Conservation (phyloP, 148 eudicot species). For the Arbutus unedo region DNA sequence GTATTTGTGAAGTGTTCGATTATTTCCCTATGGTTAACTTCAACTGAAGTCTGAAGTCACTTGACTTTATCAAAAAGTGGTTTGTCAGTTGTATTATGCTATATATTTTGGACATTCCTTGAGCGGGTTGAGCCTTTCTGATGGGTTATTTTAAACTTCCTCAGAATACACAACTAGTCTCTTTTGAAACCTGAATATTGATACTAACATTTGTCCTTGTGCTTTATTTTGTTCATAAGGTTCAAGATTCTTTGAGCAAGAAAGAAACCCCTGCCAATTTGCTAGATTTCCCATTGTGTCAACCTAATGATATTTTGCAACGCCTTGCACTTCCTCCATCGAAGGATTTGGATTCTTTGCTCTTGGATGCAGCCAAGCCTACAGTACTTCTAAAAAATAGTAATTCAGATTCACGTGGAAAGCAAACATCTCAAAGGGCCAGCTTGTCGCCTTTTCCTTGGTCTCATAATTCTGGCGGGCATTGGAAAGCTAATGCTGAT, state of each 20-base stretch:
- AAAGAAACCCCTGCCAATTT: conserved; percentile 26
- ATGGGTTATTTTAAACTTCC: neutral
- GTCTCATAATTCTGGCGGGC: conserved; percentile 63
- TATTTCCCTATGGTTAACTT: neutral
- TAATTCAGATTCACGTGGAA: conserved; percentile 52
- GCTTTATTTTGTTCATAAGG: conserved; percentile 26
- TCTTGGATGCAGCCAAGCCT: conserved; percentile 68
- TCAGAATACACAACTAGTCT: neutral
- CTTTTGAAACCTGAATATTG: conserved; percentile 10
- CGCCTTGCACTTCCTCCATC: conserved; percentile 71
- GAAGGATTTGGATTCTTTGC: conserved; percentile 70
- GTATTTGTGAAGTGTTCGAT: neutral
- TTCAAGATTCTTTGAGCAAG: conserved; percentile 40
- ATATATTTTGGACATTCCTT: neutral
- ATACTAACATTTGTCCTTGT: neutral
- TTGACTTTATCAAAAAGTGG: neutral
- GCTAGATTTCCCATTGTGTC: conserved; percentile 35
- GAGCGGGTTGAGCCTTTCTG: neutral
- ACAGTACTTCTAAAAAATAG: conserved; percentile 35
- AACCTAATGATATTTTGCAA: conserved; percentile 62
- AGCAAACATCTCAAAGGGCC: conserved; percentile 48
- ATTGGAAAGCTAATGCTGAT: conserved; percentile 62
- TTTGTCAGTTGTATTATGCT: neutral
- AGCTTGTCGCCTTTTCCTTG: conserved; percentile 78
- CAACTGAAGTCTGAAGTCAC: neutral